A percentile compares a stretch with the other conserved stretches of the same genome.
phyloP scores from a whole-genome alignment of 345 rosid species.

The Acer campestre region DNA sequence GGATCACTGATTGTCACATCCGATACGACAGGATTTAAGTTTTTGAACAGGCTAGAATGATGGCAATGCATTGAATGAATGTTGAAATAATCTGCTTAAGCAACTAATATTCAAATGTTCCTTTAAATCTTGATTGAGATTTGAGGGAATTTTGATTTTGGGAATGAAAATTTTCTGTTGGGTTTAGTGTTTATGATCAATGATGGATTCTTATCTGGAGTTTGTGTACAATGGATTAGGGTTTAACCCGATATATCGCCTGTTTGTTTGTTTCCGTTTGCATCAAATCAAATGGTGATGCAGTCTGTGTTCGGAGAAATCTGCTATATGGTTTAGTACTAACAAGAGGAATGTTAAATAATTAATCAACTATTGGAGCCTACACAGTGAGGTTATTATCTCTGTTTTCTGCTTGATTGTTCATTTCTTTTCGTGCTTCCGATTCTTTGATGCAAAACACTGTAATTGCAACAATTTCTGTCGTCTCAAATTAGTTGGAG shows the following conservation, averaged over 20 bases:
- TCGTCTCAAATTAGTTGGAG: background rate
- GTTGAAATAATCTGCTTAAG: too few relatives aligned
- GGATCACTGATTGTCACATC: too few relatives aligned
- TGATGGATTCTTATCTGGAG: too few relatives aligned
- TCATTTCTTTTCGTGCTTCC: background rate
- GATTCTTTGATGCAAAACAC: too few relatives aligned
- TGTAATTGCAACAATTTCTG: too few relatives aligned
- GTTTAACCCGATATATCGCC: too few relatives aligned
- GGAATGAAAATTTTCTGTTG: background rate
- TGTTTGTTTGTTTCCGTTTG: too few relatives aligned
- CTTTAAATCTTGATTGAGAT: background rate
- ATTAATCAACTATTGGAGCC: background rate
- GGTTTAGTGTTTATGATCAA: background rate
- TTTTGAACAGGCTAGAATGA: too few relatives aligned
- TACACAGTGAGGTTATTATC: background rate
- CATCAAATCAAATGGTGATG: background rate
- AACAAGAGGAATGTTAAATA: background rate
- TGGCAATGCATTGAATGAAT: too few relatives aligned
- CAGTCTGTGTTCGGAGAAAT: background rate
- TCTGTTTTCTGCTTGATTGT: background rate
- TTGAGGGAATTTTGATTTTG: conserved; percentile 3
- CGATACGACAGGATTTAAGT: too few relatives aligned
- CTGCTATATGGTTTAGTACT: background rate
- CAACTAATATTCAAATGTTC: background rate
- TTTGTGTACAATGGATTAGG: background rate